A percentile compares a stretch with the other conserved stretches of the same genome.
These are phyloP conservation scores for Trichoderma simmonsii DNA, from an alignment of 2,329 filamentous ascomycete genomes.

Conservation along the genomic window DNA sequence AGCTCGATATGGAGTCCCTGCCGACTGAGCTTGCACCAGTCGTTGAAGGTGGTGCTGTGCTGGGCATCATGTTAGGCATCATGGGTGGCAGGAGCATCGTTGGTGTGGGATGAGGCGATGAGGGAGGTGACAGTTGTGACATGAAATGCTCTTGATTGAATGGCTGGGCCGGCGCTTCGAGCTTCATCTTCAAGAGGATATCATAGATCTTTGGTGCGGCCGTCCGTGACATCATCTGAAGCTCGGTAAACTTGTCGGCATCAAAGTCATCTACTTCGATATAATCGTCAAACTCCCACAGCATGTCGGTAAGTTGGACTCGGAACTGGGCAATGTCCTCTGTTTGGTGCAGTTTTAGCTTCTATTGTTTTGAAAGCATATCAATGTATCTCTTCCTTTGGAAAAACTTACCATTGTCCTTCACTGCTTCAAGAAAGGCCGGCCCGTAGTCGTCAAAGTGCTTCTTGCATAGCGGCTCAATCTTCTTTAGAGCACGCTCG, in stretches of 20 bases:
- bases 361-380: background rate
- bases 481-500: conserved; percentile 46
- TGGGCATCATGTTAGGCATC: background rate
- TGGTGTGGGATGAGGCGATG: conserved; percentile 22
- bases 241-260: conserved; percentile 45
- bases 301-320: conserved; percentile 45
- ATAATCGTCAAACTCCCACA: conserved; percentile 58
- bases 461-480: conserved; percentile 51
- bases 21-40: conserved; percentile 22
- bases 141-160: conserved; percentile 29
- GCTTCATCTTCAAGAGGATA: conserved; percentile 52
- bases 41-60: conserved; percentile 1
- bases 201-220: conserved; percentile 49
- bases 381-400: background rate
- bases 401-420: conserved; percentile 49
- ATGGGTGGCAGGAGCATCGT: conserved; percentile 6
- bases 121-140: conserved; percentile 29
- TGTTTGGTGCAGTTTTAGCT: conserved; percentile 25
- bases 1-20: conserved; percentile 26
- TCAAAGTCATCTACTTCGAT: conserved; percentile 50
- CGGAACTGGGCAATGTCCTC: conserved; percentile 50
- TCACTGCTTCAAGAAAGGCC: conserved; percentile 50
- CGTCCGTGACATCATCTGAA: conserved; percentile 47
- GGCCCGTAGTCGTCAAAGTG: conserved; percentile 47
- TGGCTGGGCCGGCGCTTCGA: conserved; percentile 37